Evolutionary conservation across 2,329 filamentous ascomycete species (phyloP), one percentile per base, ranked within the genome.

Genomic region (Dissoconium aciculare): DNA sequence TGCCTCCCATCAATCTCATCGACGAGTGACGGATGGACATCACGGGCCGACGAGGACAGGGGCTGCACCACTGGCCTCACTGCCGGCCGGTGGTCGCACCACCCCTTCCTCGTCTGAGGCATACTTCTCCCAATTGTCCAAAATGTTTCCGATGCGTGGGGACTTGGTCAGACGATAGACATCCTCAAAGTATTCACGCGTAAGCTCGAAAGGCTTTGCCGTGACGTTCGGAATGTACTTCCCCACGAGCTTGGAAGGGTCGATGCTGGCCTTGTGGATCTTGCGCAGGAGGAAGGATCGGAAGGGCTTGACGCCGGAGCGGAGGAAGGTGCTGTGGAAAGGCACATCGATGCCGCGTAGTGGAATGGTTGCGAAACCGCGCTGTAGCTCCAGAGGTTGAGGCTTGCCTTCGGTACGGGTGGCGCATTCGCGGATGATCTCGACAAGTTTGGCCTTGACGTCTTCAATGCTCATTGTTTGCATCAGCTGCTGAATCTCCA

Each of bases 201-300:
- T 92, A 43, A 98, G 67, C 56, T 84, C 83, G 55, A 98, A 98
- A 11, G 89, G 89, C 60, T 77, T 77, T 35, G 89, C 89, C 33
- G 89, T 98, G 44, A 98, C 91, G 60, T 98, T 98, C 46, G 89
- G 89, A 44, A 98, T 95, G 63, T 98, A 98, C 63, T 98, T 98
- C 51, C 89, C 89, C 45, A 98, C 71, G 51, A 98, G 64, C 69
- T 95, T 95, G 56, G 81, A 79, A 4, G 89, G 89, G 56, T 98
- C 89, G 56, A 98, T 95, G 32, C 81, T 91, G 14, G 85, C 94
- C 74, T 92, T 93, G 70, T 95, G 84, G 64, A 98, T 95, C 73
- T 98, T 98, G 80, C 95, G 98, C 48, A 95, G 77, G 54, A 98
- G 60, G 73, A 98, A 98, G 26, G 78, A 87, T 44, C 89, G 74